These are phyloP conservation scores for Fusarium humuli DNA, from an alignment of 2,329 filamentous ascomycete species.

Conservation along the genomic window DNA sequence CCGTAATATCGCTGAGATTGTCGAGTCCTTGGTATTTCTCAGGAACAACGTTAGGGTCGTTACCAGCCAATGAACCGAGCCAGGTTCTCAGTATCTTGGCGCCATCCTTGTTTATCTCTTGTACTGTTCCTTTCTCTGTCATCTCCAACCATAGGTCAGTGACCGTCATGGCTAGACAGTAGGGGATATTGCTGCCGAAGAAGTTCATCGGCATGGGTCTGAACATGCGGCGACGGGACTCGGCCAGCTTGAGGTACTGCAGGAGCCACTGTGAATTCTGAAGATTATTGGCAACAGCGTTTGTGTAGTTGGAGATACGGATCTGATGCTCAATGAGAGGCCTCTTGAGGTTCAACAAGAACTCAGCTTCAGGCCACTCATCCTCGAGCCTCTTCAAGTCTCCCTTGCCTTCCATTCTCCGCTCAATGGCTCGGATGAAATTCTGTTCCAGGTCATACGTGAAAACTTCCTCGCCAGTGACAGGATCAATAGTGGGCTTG, in stretches of 20 bases:
- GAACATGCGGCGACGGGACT: slow-evolving; percentile 5
- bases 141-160: background rate
- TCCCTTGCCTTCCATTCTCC: background rate
- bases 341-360: background rate
- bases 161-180: background rate
- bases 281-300: background rate
- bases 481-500: background rate
- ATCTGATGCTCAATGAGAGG: slow-evolving; percentile 3
- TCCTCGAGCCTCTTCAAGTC: background rate
- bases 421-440: background rate
- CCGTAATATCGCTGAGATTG: background rate
- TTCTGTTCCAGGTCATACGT: background rate
- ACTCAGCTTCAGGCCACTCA: background rate
- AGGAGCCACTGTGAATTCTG: background rate
- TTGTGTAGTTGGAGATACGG: background rate
- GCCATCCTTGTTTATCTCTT: background rate
- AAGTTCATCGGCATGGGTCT: slow-evolving; percentile 1
- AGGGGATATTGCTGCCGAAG: slow-evolving; percentile 3
- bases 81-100: background rate
- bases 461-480: background rate
- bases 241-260: slow-evolving; percentile 1
- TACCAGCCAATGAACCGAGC: background rate
- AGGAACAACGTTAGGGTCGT: background rate
- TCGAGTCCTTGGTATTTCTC: background rate
- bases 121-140: background rate